Evolutionary conservation across 163 green algal species (phyloP), one percentile per base, ranked within the genome.

Genomic region (Scenedesmus sp.): DNA sequence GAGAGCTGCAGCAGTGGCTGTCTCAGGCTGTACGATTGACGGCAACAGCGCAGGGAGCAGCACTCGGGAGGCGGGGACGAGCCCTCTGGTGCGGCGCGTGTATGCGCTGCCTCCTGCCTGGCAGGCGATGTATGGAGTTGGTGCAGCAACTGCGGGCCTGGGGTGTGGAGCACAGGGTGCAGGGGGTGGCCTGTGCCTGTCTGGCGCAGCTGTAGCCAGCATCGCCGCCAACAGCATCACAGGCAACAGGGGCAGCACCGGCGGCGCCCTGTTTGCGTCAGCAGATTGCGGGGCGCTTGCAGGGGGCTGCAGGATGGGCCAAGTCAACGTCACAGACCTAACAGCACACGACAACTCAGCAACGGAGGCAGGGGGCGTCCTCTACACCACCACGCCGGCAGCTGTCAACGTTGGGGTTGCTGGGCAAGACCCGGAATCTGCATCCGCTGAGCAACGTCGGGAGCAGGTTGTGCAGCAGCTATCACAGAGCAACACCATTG

Each of bases 361-460:
- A 16, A 44, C 22, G 7, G 40, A 82, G 42, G 84, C 84, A 30
- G 84, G 84, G n/a, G 84, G 84, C 7, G 84, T 51, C 3, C 42
- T 82, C 10, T 89, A 89, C 84, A 89, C 59, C 59, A 89, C 43
- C 65, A 89, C 84, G 35, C 84, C 84, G 20, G 22, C 49, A 24
- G 84, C 84, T 7, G 20, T 89, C 6, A 43, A 68, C 24, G 24
- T 85, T 33, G 59, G 26, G 59, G 59, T 37, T 72, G 59, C 59
- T 72, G 59, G 59, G 2, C 3, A 12, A 4, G 22, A 72, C 59
- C 22, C 59, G 16, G 59, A 22, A 10, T 72, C 59, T 35, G 24
- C 59, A 72, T 22, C 59, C 9, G 59, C 59, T 37, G 59, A 12
- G 13, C 59, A 72, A 10, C 24, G 22, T 12, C 40, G 16, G 1